Base-by-base conservation (phyloP, 2,329 filamentous ascomycete species). In the Uncinocarpus reesii region DNA sequence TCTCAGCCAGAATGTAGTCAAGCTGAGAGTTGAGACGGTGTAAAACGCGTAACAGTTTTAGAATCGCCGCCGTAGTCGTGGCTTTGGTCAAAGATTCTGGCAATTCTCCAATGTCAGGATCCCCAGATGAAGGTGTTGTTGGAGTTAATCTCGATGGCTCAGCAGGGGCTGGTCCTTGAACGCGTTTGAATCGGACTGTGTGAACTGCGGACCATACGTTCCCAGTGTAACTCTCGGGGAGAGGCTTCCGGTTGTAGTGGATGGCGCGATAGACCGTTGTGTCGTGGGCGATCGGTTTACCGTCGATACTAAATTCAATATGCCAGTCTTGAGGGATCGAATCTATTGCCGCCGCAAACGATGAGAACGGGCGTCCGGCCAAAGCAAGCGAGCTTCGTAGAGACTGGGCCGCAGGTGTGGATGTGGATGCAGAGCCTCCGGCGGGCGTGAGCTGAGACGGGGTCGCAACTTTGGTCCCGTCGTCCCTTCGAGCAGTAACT, bases 261-360 rank as follows among this genome's bases (percentile, higher is more conserved):
- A 96, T 86, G 26, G 92, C 92, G 41, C 90, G 83, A 61, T 96
- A 98, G 48, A 98, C 90, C 0, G 92, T 98, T 0, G 86, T 95
- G 58, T 96, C 89, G 56, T 89, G 92, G 0, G 85, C 75, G 50
- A 98, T 84, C 1, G 84, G 77, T 63, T 88, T 87, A 46, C 78
- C 84, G 54, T 93, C 84, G 42, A 96, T 77, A 56, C 80, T 89
- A 67, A 98, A 98, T 60, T 96, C 86, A 52, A 98, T 88, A 60
- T 98, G 90, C 92, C 92, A 98, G 61, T 96, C 89, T 61, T 93
- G 84, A 1, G 89, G 86, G 0, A 79, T 73, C 11, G 85, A 74
- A 57, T 89, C 85, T 45, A 93, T 78, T 3, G 87, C 87, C 45
- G 86, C 84, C 20, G 88, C 83, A 64, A 95, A 95, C 0, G 88